Evolutionary conservation across 768 basidiomycete species (phyloP), one percentile per base, ranked within the genome.

Genomic region (Rickenella mellea): DNA sequence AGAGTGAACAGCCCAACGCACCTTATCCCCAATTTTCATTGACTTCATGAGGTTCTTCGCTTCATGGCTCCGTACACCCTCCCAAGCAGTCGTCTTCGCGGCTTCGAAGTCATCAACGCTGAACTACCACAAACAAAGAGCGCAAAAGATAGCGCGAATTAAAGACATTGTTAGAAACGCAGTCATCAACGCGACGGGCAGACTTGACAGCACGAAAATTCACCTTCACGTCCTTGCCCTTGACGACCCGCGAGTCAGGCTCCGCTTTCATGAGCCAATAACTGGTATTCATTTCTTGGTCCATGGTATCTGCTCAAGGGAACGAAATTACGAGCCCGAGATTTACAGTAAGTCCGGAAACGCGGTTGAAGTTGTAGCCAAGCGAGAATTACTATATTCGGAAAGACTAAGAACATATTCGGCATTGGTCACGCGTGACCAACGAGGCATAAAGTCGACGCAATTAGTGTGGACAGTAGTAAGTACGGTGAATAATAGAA

Each of bases 221-320:
- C 40, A 67, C 87, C 71, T 85, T 89, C 49, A 92, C 85, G 48
- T 92, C 88, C 51, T 81, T 85, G 32, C 87, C 88, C 58, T 88
- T 91, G 31, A 86, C 83, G 35, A 89, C 54, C 42, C 87, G 80
- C 12, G 85, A 76, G 46, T 90, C 81, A 7, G 88, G 88, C 57
- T 90, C 88, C 3, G 88, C 88, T 59, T 91, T 90, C 61, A 88
- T 73, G 19, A 91, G 71, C 84, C 87, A 91, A 49, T 56, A 51
- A 27, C 53, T 64, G 36, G 35, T 20, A 29, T 20, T 41, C 4
- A 9, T 41, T 14, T 21, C 24, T 27, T 20, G 29, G 11, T 11
- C 15, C 29, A 15, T 15, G 29, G 11, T 30, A 30, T 30, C 15
- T 11, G 15, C 29, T 15, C 15, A 15, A 30, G 29, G 11, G 29